Base-by-base conservation (phyloP, 805 yeast genomes). In the Saccharomycopsis sp. region DNA sequence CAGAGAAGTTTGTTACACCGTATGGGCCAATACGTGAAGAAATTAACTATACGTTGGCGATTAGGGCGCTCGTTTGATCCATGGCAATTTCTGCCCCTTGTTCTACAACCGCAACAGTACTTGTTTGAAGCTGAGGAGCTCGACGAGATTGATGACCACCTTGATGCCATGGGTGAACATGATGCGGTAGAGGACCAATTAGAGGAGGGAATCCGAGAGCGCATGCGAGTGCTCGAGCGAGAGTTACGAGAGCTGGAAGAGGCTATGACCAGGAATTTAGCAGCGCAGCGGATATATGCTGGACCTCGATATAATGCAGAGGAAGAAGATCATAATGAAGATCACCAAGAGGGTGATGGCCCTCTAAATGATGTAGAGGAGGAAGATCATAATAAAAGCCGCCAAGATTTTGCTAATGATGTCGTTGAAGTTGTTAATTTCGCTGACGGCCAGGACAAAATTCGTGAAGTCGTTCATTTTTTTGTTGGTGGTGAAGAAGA, bases 181-280 rank as follows among this genome's bases (percentile, higher is more conserved):
- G n/a, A n/a, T n/a, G n/a, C n/a, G n/a, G n/a, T n/a, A n/a, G n/a
- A 25, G 56, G 56, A 7, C 41, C 52, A 3, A 54, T 54, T 24
- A 65, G 68, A 42, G 68, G 71, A 5, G 84, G 79, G 62, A n/a
- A n/a, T n/a, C 60, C 79, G 3, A 61, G 77, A 1, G 58, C 74
- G 0, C 76, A 79, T 62, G 65, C 70, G 56, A 75, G 78, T 58
- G 55, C 55, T 23, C 74, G 73, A 62, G 29, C 49, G 2, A 44
- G 70, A 2, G 54, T 55, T 17, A 57, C 56, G 25, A 76, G 76
- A 0, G 76, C 76, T 2, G 59, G 50, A 3, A 25, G n/a, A n/a
- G n/a, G n/a, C n/a, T n/a, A n/a, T n/a, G n/a, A n/a, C n/a, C n/a
- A n/a, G n/a, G n/a, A n/a, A n/a, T n/a, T n/a, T n/a, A n/a, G n/a